phyloP scores from a whole-genome alignment of 116 monocot genomes.

The Cymodocea nodosa region DNA sequence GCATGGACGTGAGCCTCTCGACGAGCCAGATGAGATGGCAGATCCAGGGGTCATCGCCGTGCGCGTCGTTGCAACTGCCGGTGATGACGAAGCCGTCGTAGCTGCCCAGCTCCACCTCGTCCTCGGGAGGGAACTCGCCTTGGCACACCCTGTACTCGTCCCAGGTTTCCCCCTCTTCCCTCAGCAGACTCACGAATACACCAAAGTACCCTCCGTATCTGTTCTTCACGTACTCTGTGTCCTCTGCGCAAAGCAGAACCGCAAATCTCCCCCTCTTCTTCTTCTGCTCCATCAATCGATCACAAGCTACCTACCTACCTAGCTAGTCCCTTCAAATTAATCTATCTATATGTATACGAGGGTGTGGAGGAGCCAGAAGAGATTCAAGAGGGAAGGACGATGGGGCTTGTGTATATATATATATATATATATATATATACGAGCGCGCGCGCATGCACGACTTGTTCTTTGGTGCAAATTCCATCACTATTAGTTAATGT shows the following conservation, averaged over 20 bases:
- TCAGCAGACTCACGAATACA: slow-evolving; percentile 47
- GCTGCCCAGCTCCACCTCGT: slow-evolving; percentile 20
- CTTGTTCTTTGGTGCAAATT: no score
- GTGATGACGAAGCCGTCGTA: slow-evolving; percentile 64
- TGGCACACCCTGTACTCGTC: slow-evolving; percentile 50
- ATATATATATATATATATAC: no score
- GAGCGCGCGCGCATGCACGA: no score
- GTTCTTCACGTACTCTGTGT: slow-evolving; percentile 61
- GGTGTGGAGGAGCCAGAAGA: no score
- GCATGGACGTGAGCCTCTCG: slow-evolving; percentile 29
- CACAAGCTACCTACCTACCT: no score
- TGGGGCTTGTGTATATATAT: no score
- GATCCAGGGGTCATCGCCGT: slow-evolving; percentile 58
- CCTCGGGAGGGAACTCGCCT: slow-evolving; percentile 47
- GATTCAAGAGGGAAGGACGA: no score
- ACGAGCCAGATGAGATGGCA: slow-evolving; percentile 33
- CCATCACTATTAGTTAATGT: no score
- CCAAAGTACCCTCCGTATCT: slow-evolving; percentile 62
- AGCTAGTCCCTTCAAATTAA: no score
- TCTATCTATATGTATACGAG: no score
- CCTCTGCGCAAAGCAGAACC: slow-evolving; percentile 42
- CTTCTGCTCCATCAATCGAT: not conserved
- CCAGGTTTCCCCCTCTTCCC: slow-evolving; percentile 47
- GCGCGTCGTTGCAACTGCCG: slow-evolving; percentile 61
- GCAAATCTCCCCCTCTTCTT: slow-evolving; percentile 31